Evolutionary conservation across 495 filamentous ascomycete species (phyloP).

Genomic region (Xylaria bambusicola): DNA sequence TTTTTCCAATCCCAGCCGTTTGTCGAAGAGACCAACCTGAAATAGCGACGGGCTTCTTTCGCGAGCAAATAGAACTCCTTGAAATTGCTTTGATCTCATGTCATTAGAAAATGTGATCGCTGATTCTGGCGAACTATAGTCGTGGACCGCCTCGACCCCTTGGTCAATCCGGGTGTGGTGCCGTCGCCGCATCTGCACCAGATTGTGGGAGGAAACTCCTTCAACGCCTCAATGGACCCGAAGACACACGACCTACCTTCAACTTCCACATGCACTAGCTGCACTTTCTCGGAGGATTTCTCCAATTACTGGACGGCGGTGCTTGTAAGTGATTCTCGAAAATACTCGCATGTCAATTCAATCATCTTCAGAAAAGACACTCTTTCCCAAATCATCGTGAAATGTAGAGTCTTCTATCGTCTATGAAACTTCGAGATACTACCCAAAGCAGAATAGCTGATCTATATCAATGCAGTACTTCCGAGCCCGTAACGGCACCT

Average conservation of each 20-base stretch:
- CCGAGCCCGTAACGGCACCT: constrained; percentile 44
- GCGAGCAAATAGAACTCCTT: no score
- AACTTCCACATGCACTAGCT: constrained; percentile 36
- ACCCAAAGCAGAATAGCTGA: background rate
- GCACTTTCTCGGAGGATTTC: constrained; percentile 39
- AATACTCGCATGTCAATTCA: background rate
- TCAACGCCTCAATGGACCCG: constrained; percentile 38
- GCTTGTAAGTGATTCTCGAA: background rate
- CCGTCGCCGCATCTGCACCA: constrained; percentile 44
- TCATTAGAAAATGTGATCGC: no score
- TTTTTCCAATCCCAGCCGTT: no score
- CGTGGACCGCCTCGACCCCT: constrained; percentile 65
- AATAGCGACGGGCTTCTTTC: no score
- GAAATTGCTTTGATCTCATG: no score
- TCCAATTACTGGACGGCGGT: constrained; percentile 47
- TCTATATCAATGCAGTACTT: constrained; percentile 30
- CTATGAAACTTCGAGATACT: background rate
- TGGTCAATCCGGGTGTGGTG: constrained; percentile 58
- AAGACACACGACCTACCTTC: constrained; percentile 28
- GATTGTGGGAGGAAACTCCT: constrained; percentile 43
- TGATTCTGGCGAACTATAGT: no score
- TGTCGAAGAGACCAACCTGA: no score
- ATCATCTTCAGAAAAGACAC: background rate
- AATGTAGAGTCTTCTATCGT: no score
- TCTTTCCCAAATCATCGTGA: no score